Percentiles rank a stretch among this genome's conserved stretches.
Conservation (phyloP, 495 filamentous ascomycete species). For the Penicillium samsonianum region DNA sequence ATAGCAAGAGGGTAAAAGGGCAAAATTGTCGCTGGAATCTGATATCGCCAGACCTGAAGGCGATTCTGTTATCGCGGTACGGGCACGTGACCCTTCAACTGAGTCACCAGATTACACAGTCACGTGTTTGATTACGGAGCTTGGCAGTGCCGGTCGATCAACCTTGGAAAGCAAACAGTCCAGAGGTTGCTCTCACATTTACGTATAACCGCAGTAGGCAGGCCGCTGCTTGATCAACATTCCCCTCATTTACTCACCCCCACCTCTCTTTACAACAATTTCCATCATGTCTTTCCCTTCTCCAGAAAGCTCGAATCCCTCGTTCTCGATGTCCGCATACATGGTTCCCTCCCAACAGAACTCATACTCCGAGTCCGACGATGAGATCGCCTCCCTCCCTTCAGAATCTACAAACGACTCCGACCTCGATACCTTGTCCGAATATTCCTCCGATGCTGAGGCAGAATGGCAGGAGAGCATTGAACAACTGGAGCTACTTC, state of each 20-base stretch:
- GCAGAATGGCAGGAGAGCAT: constrained; percentile 90
- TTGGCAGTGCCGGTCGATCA: constrained; percentile 11
- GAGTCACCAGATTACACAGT: constrained; percentile 24
- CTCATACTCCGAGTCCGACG: constrained; percentile 51
- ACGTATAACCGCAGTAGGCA: constrained; percentile 38
- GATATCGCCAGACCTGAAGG: constrained; percentile 35
- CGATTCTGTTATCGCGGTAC: constrained; percentile 40
- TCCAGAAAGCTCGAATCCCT: constrained; percentile 41
- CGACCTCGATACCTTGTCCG: constrained; percentile 55
- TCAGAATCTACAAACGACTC: constrained; percentile 67
- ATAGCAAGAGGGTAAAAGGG: constrained; percentile 16
- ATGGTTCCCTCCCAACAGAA: constrained; percentile 41
- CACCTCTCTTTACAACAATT: constrained; percentile 9
- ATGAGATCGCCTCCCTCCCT: constrained; percentile 78
- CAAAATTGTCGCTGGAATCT: constrained; percentile 28
- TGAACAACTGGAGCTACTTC: constrained; percentile 86
- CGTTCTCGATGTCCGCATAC: constrained; percentile 47
- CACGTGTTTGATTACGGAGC: constrained; percentile 18
- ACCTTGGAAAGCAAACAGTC: constrained; percentile 10
- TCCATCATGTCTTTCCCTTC: constrained; percentile 33
- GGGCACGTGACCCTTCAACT: constrained; percentile 27
- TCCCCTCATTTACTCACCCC: constrained; percentile 9
- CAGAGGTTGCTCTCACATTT: constrained; percentile 27
- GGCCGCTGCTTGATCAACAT: constrained; percentile 37
- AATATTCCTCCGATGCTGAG: constrained; percentile 76